Evolutionary conservation across 495 filamentous ascomycete species (phyloP).

Genomic region (Podospora appendiculata): DNA sequence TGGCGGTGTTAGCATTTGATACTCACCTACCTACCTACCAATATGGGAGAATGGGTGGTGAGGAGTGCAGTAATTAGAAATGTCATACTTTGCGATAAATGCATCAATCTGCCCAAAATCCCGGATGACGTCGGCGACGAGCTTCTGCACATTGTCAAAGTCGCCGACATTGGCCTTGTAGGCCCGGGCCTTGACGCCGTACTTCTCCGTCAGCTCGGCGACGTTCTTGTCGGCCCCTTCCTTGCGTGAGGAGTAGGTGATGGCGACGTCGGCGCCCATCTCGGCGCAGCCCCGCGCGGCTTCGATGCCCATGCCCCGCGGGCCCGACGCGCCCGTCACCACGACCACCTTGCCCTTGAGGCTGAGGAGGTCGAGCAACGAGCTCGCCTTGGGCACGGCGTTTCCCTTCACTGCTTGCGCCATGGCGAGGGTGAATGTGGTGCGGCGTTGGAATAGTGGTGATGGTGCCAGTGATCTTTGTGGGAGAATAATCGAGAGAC

Average conservation of each 20-base stretch:
- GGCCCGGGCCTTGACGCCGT: slow-evolving; percentile 54
- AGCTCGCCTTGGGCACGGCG: slow-evolving; percentile 20
- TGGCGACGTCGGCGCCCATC: slow-evolving; percentile 41
- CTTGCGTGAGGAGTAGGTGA: slow-evolving; percentile 37
- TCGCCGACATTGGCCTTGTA: slow-evolving; percentile 62
- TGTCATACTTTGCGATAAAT: slow-evolving; percentile 37
- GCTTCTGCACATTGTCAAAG: slow-evolving; percentile 41
- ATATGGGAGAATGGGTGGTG: background rate
- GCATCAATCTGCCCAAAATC: slow-evolving; percentile 50
- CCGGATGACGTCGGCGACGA: slow-evolving; percentile 44
- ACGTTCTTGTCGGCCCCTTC: slow-evolving; percentile 53
- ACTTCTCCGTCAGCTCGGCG: slow-evolving; percentile 35
- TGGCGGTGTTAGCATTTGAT: background rate
- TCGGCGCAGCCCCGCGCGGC: slow-evolving; percentile 41
- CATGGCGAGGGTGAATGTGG: background rate
- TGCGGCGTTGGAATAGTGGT: background rate
- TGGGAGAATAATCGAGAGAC: background rate
- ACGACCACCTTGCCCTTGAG: slow-evolving; percentile 47
- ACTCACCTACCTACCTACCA: background rate
- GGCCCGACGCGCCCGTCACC: slow-evolving; percentile 44
- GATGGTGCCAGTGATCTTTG: background rate
- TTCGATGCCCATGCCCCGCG: slow-evolving; percentile 45
- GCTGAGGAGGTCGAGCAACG: slow-evolving; percentile 37
- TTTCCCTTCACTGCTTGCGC: slow-evolving; percentile 9
- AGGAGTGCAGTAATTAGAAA: background rate